These are phyloP conservation scores for Cercophora sp. DNA, from an alignment of 495 filamentous ascomycete species.

Conservation along the genomic window DNA sequence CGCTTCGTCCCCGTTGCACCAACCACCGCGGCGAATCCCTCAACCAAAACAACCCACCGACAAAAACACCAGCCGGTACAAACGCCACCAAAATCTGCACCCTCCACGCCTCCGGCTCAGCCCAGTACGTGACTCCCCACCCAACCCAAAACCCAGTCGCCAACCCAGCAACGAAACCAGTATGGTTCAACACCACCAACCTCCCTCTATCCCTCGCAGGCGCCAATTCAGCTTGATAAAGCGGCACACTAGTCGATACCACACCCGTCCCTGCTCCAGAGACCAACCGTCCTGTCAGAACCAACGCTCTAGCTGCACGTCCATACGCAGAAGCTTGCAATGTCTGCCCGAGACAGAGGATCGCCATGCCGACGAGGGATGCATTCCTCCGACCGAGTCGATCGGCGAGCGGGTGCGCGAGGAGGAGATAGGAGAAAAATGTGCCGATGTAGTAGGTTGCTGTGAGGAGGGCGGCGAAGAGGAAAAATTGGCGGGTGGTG, in stretches of 20 bases:
- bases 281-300: slow-evolving; percentile 50
- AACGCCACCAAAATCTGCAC: too few species aligned
- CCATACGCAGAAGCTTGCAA: slow-evolving; percentile 42
- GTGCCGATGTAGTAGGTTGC: slow-evolving; percentile 57
- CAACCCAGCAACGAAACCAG: slow-evolving; percentile 52
- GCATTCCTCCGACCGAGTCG: slow-evolving; percentile 48
- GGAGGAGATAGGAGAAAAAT: slow-evolving; percentile 50
- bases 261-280: slow-evolving; percentile 49
- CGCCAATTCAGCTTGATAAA: slow-evolving; percentile 56
- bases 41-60: too few species aligned
- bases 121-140: slow-evolving; percentile 44
- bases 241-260: slow-evolving; percentile 52
- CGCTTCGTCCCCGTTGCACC: slow-evolving; percentile 39
- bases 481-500: slow-evolving; percentile 36
- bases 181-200: slow-evolving; percentile 55
- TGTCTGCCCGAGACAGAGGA: slow-evolving; percentile 44
- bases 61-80: slow-evolving; percentile 45
- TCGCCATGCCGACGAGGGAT: slow-evolving; percentile 41
- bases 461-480: slow-evolving; percentile 52
- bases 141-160: slow-evolving; percentile 51
- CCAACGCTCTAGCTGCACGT: slow-evolving; percentile 43
- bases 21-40: slow-evolving; percentile 51
- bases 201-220: slow-evolving; percentile 49
- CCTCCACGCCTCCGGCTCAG: slow-evolving; percentile 22
- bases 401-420: slow-evolving; percentile 47